Evolutionary conservation across 169 alveolate species (phyloP).

Genomic region (Plasmodium gonderi): DNA sequence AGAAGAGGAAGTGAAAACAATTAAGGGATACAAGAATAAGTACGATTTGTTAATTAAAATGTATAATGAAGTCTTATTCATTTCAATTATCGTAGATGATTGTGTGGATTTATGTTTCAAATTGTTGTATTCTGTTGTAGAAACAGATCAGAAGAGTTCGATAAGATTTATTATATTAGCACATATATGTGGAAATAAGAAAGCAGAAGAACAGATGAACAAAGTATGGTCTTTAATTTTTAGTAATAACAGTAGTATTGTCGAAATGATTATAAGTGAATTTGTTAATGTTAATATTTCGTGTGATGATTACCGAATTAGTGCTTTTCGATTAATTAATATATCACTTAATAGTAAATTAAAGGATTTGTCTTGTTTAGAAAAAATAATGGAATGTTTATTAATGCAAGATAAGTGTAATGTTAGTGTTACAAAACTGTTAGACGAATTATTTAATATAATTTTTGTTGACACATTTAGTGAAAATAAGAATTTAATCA

Average conservation of each 20-base stretch:
- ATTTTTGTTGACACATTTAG: constrained; percentile 65
- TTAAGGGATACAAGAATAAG: not conserved
- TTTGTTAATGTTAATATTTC: constrained; percentile 72
- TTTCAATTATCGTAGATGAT: constrained; percentile 47
- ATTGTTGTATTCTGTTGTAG: constrained; percentile 79
- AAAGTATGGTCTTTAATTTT: constrained; percentile 84
- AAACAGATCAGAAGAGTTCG: constrained; percentile 82
- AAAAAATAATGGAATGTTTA: constrained; percentile 58
- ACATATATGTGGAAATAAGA: constrained; percentile 80
- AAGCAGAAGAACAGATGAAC: constrained; percentile 78
- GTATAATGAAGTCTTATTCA: constrained; percentile 66
- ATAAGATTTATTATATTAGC: constrained; percentile 78
- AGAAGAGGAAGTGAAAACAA: not conserved
- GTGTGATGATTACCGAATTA: constrained; percentile 56
- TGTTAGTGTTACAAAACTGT: constrained; percentile 31
- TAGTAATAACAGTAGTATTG: constrained; percentile 83
- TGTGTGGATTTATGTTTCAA: constrained; percentile 61
- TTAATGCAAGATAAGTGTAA: constrained; percentile 37
- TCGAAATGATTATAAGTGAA: constrained; percentile 81
- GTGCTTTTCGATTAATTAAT: constrained; percentile 68
- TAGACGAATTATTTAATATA: constrained; percentile 62
- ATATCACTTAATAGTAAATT: constrained; percentile 42
- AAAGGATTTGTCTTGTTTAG: constrained; percentile 62
- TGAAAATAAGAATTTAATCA: constrained; percentile 49
- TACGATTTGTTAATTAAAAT: constrained; percentile 47